A percentile compares a stretch with the other conserved stretches of the same genome.
phyloP scores from a whole-genome alignment of 192 early-diverging fungal genomes.

The Lobosporangium transversale region DNA sequence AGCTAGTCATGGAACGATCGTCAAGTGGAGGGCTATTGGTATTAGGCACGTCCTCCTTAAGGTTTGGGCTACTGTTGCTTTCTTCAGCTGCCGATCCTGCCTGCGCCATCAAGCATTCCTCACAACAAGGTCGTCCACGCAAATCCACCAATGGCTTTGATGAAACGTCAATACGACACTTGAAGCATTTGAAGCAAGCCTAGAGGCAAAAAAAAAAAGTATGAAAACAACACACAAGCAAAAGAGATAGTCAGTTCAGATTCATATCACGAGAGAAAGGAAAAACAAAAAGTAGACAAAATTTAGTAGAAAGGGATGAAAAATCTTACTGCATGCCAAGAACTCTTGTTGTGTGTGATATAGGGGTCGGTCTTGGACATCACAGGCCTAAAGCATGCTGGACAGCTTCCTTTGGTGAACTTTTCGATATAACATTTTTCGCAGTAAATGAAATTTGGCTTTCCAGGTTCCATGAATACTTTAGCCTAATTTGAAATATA shows the following conservation, averaged over 20 bases:
- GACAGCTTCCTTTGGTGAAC: slow-evolving; percentile 47
- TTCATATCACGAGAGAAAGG: too few species aligned
- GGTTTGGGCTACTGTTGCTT: neutral
- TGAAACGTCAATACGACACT: slow-evolving; percentile 38
- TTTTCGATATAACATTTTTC: slow-evolving; percentile 51
- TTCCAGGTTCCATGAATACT: slow-evolving; percentile 47
- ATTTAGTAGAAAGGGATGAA: too few species aligned
- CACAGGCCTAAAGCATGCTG: slow-evolving; percentile 50
- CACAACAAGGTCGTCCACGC: slow-evolving; percentile 58
- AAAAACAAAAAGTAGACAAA: slow-evolving; percentile 5
- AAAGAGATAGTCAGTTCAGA: too few species aligned
- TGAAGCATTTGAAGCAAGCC: slow-evolving; percentile 57
- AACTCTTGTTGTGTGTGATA: slow-evolving; percentile 37
- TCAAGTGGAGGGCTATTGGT: slow-evolving; percentile 11
- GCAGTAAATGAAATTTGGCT: slow-evolving; percentile 38
- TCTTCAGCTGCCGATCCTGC: slow-evolving; percentile 11
- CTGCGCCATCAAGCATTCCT: slow-evolving; percentile 56
- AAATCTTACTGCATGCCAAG: slow-evolving; percentile 45
- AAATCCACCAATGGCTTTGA: slow-evolving; percentile 60
- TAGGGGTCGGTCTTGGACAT: slow-evolving; percentile 40
- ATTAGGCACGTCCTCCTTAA: slow-evolving; percentile 8
- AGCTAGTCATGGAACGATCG: slow-evolving; percentile 19
- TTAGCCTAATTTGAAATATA: too few species aligned
- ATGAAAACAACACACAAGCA: too few species aligned
- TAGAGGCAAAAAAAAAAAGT: neutral